A percentile compares a stretch with the other conserved stretches of the same genome.
These are phyloP conservation scores for Rhodotorula glutinis DNA, from an alignment of 1,284 basidiomycete genomes.

Conservation along the genomic window DNA sequence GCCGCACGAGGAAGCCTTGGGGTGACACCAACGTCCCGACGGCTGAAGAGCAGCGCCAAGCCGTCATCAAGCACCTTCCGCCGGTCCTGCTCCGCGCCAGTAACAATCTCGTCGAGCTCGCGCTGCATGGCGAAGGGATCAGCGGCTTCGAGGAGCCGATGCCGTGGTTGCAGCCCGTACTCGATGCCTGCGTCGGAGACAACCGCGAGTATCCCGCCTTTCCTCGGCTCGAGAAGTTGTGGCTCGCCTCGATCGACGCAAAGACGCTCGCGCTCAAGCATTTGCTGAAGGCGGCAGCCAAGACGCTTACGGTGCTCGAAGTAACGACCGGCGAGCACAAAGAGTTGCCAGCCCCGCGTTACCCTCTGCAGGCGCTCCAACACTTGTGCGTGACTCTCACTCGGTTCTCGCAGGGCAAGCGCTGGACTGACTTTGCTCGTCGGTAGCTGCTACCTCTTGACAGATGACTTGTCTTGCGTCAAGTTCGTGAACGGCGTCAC, in stretches of 20 bases:
- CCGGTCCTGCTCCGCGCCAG: not conserved
- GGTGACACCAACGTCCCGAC: not conserved
- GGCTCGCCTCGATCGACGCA: not conserved
- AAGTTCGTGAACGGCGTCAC: not conserved
- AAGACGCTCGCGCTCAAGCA: not conserved
- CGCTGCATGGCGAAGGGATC: not conserved
- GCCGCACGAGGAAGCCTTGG: not conserved
- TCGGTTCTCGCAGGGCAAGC: too few relatives aligned
- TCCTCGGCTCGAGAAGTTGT: not conserved
- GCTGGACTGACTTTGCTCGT: too few relatives aligned
- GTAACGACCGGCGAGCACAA: not conserved
- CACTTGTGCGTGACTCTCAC: not conserved
- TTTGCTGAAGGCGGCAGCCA: not conserved
- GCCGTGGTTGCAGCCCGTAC: not conserved
- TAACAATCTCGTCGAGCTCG: not conserved
- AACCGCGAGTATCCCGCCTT: constrained; percentile 7
- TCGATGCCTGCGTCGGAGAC: not conserved
- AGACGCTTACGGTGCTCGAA: not conserved
- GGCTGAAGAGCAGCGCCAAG: not conserved
- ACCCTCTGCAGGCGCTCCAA: not conserved
- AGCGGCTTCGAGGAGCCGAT: not conserved
- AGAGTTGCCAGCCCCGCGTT: not conserved
- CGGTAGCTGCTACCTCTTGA: constrained; percentile 2
- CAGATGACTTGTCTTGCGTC: not conserved
- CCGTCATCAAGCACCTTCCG: not conserved